These are phyloP conservation scores for Fagopyrum tataricum DNA, from an alignment of 148 eudicot genomes.

Conservation along the genomic window DNA sequence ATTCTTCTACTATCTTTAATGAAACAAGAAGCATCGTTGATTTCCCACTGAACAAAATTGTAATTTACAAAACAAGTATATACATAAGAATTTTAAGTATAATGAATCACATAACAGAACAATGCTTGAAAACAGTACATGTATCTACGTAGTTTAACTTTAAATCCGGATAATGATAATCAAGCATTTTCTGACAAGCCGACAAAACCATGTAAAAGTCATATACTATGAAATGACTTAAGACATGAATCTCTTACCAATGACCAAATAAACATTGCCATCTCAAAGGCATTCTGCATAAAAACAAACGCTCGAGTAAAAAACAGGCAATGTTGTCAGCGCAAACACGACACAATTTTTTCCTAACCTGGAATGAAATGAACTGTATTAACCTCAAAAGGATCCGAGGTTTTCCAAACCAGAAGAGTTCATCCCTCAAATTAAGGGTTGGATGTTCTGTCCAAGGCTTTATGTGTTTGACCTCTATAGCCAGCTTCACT, in stretches of 20 bases:
- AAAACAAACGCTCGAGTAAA: too few relatives aligned
- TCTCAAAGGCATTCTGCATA: slow-evolving; percentile 73
- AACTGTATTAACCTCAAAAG: slow-evolving; percentile 60
- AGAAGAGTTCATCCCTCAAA: slow-evolving; percentile 71
- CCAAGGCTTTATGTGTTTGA: slow-evolving; percentile 35
- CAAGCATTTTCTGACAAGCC: not conserved
- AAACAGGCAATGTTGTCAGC: slow-evolving; percentile 5
- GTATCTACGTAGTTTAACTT: too few relatives aligned
- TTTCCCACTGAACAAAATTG: slow-evolving; percentile 53
- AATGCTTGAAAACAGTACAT: too few relatives aligned
- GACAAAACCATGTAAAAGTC: not conserved
- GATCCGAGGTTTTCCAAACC: slow-evolving; percentile 69
- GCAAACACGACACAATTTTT: not conserved
- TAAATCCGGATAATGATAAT: not conserved
- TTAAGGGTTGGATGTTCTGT: slow-evolving; percentile 36
- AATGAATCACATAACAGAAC: too few relatives aligned
- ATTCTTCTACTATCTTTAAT: slow-evolving; percentile 36
- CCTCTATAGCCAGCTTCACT: slow-evolving; percentile 63
- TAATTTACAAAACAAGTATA: not conserved
- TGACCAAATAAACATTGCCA: slow-evolving; percentile 77
- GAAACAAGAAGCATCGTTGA: slow-evolving; percentile 45
- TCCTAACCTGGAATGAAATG: slow-evolving; percentile 61
- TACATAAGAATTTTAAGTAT: too few relatives aligned
- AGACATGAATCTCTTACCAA: slow-evolving; percentile 29
- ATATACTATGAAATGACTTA: not conserved